Evolutionary conservation across 1,139 yeast genomes (phyloP).

Genomic region (Meyerozyma elateridarum): DNA sequence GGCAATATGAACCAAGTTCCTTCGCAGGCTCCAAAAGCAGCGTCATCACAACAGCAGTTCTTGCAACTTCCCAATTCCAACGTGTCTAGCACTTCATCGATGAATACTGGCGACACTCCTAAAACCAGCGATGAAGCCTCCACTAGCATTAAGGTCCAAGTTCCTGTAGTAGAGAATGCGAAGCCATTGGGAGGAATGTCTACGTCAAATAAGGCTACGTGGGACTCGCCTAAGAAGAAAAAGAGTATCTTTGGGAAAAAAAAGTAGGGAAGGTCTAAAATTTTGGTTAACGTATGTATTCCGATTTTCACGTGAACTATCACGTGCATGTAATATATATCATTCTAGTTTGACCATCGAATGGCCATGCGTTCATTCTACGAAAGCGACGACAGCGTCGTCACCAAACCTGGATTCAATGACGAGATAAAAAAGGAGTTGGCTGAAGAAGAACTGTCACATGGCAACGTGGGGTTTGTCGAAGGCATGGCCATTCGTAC

Average conservation of each 20-base stretch:
- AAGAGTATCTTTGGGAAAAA: constrained; percentile 33
- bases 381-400: constrained; percentile 44
- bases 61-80: constrained; percentile 12
- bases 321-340: not conserved
- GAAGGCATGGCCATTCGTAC: constrained; percentile 53
- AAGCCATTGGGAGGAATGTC: constrained; percentile 37
- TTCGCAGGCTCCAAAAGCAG: constrained; percentile 22
- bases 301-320: not conserved
- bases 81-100: constrained; percentile 24
- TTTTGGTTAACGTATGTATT: constrained; percentile 3
- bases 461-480: constrained; percentile 38
- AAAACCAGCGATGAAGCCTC: constrained; percentile 16
- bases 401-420: constrained; percentile 46
- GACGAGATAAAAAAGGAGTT: constrained; percentile 31
- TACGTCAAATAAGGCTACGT: constrained; percentile 13
- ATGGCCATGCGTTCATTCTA: constrained; percentile 41
- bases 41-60: constrained; percentile 6
- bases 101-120: constrained; percentile 27
- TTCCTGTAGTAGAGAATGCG: constrained; percentile 16
- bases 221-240: constrained; percentile 17
- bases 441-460: constrained; percentile 34
- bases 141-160: constrained; percentile 15
- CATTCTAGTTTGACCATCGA: constrained; percentile 3
- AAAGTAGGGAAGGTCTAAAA: too few relatives aligned
- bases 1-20: constrained; percentile 7